Percentiles rank a stretch among this genome's conserved stretches.
Conservation (phyloP, 177 flowering plant genomes). For the Vitis hybrid region DNA sequence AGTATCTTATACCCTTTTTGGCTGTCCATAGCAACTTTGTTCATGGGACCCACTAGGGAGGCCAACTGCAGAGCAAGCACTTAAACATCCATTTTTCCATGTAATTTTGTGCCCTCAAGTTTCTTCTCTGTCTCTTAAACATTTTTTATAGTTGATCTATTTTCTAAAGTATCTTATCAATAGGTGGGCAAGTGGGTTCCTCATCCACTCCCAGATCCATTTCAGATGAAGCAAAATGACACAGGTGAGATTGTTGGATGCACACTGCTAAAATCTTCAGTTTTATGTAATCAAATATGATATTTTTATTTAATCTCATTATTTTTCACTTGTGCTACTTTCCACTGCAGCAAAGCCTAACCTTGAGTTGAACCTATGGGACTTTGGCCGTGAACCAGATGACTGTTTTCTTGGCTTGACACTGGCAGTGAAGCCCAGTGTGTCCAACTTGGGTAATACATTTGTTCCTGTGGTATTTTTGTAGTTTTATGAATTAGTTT, state of each 20-base stretch:
- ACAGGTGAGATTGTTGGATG: slow-evolving; percentile 34
- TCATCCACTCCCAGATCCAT: slow-evolving; percentile 52
- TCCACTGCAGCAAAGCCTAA: slow-evolving; percentile 59
- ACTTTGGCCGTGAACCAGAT: slow-evolving; percentile 64
- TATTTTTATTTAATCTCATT: not conserved
- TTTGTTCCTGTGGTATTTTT: not conserved
- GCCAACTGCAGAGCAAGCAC: slow-evolving; percentile 79
- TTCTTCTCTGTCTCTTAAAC: not conserved
- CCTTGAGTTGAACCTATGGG: slow-evolving; percentile 87
- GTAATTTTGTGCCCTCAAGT: slow-evolving; percentile 35
- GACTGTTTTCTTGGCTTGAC: slow-evolving; percentile 91
- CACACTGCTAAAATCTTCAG: not conserved
- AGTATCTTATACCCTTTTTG: not conserved
- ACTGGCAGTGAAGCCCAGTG: slow-evolving; percentile 77
- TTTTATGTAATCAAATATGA: not conserved
- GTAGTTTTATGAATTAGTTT: not conserved
- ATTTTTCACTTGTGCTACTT: not conserved
- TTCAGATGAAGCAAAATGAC: slow-evolving; percentile 38
- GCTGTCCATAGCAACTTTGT: slow-evolving; percentile 52
- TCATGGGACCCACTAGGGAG: slow-evolving; percentile 81
- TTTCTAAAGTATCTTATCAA: slow-evolving; percentile 15
- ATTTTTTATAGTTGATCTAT: slow-evolving; percentile 6
- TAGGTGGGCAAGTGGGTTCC: slow-evolving; percentile 59
- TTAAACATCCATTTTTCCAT: slow-evolving; percentile 82
- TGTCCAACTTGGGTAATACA: slow-evolving; percentile 52